These are phyloP conservation scores for Lophiostoma macrostomum DNA, from an alignment of 495 filamentous ascomycete species.

Conservation along the genomic window DNA sequence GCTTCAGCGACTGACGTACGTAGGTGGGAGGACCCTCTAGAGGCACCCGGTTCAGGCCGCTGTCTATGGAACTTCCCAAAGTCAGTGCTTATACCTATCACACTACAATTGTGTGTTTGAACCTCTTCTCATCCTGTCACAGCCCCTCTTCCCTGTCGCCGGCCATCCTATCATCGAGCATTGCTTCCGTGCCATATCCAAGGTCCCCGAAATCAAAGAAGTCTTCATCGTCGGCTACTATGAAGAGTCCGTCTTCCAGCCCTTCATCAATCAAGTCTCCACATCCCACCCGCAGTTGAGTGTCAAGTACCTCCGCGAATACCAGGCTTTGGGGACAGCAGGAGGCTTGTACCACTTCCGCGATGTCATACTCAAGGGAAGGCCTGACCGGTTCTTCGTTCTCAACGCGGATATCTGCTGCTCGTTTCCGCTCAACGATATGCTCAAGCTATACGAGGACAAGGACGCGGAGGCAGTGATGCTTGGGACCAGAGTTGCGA, in stretches of 20 bases:
- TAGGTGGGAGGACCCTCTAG: conserved; percentile 91
- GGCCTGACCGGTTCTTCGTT: conserved; percentile 92
- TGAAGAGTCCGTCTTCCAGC: conserved; percentile 92
- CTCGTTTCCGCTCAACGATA: conserved; percentile 93
- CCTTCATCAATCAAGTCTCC: conserved; percentile 90
- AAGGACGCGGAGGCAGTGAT: conserved; percentile 97
- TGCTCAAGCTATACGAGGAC: conserved; percentile 89
- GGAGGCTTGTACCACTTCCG: conserved; percentile 99
- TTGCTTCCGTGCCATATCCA: conserved; percentile 86
- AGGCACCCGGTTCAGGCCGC: conserved; percentile 92
- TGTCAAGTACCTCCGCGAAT: conserved; percentile 96
- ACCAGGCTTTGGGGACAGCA: conserved; percentile 92
- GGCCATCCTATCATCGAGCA: conserved; percentile 98
- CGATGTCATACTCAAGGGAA: conserved; percentile 95
- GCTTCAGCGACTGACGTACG: conserved; percentile 29
- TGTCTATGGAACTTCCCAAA: conserved; percentile 97
- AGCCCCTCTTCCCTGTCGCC: conserved; percentile 98
- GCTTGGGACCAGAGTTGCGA: conserved; percentile 85
- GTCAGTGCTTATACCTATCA: conserved; percentile 48
- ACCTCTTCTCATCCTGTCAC: conserved; percentile 25
- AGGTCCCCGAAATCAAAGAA: conserved; percentile 89
- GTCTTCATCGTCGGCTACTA: conserved; percentile 99
- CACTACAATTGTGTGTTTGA: too few species aligned
- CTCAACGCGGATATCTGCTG: conserved; percentile 99
- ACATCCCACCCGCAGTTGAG: conserved; percentile 83